Conservation (phyloP, 805 yeast species). For the Clavispora vitiphila region DNA sequence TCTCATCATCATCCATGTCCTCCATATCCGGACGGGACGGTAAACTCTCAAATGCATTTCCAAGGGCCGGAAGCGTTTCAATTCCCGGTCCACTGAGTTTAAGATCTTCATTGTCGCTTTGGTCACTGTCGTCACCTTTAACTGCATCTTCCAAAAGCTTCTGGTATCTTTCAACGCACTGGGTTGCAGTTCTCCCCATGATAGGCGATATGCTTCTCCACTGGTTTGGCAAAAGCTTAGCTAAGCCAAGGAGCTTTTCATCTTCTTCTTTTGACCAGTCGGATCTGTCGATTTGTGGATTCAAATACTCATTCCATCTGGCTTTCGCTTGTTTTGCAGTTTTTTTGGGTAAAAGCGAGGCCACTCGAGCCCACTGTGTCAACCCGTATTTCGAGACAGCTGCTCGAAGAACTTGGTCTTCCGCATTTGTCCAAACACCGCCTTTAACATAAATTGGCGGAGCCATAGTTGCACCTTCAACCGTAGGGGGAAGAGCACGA, state of each 20-base stretch:
- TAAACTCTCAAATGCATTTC: slow-evolving; percentile 59
- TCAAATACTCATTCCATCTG: slow-evolving; percentile 85
- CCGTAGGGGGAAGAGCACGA: not conserved
- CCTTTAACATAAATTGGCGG: slow-evolving; percentile 76
- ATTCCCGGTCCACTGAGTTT: slow-evolving; percentile 49
- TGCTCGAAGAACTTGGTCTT: slow-evolving; percentile 82
- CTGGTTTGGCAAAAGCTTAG: slow-evolving; percentile 77
- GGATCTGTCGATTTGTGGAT: slow-evolving; percentile 59
- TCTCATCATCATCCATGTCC: slow-evolving; percentile 80
- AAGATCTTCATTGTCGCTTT: slow-evolving; percentile 22
- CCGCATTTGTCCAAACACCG: slow-evolving; percentile 83
- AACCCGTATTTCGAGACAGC: slow-evolving; percentile 92
- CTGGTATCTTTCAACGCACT: slow-evolving; percentile 83
- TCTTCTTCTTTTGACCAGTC: slow-evolving; percentile 81
- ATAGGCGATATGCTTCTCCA: slow-evolving; percentile 89
- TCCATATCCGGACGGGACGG: slow-evolving; percentile 80
- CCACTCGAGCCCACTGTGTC: slow-evolving; percentile 91
- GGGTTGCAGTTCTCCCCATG: slow-evolving; percentile 80
- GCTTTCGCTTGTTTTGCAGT: slow-evolving; percentile 90
- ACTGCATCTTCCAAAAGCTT: slow-evolving; percentile 51
- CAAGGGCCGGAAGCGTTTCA: slow-evolving; percentile 43
- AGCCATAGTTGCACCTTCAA: slow-evolving; percentile 8
- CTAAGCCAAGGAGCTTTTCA: slow-evolving; percentile 58
- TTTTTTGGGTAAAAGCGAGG: slow-evolving; percentile 78
- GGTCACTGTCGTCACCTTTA: slow-evolving; percentile 20